Base-by-base conservation (phyloP, 805 yeast genomes). In the Saturnispora diversa region DNA sequence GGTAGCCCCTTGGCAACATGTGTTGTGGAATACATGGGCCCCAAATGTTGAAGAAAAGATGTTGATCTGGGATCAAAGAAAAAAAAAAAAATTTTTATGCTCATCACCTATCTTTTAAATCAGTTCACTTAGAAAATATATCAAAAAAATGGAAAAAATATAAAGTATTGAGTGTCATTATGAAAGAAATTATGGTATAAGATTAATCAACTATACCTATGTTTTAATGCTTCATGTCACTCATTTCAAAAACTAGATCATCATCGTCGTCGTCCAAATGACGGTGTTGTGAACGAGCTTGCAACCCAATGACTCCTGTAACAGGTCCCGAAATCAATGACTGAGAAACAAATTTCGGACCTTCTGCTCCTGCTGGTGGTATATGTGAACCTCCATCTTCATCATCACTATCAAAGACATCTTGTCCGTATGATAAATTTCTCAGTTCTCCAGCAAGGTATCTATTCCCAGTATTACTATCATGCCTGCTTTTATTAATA, bases 201-300 rank as follows among this genome's bases (percentile, higher is more conserved):
- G n/a, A n/a, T n/a, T n/a, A n/a, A n/a, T n/a, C n/a, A n/a, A n/a
- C n/a, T n/a, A 13, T 29, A 7, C 33, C 23, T 9, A 15, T 27
- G 9, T 25, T 12, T 13, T 16, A 20, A 16, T 39, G 29, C 23
- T 39, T 75, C 84, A 80, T 79, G 51, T 80, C 86, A 54, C 85
- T 80, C 86, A 80, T 80, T 22, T 83, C 74, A 56, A 80, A 80
- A 35, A 80, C 62, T 44, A 80, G 60, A 38, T 79, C 49, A 12
- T 46, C 49, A 46, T 78, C 84, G 41, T 79, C 84, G 19, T 75
- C 82, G 24, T 75, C 80, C 28, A 70, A 75, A 30, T 39, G 25
- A 10, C 39, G 36, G 13, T 13, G 35, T 3, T 21, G 15, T 12
- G 33, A 15, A 6, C 29, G 28, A 6, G 13, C 36, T 10, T 31